A percentile compares a stretch with the other conserved stretches of the same genome.
Evolutionary conservation across 768 basidiomycete species (phyloP).

Genomic region (Epithele typhae): DNA sequence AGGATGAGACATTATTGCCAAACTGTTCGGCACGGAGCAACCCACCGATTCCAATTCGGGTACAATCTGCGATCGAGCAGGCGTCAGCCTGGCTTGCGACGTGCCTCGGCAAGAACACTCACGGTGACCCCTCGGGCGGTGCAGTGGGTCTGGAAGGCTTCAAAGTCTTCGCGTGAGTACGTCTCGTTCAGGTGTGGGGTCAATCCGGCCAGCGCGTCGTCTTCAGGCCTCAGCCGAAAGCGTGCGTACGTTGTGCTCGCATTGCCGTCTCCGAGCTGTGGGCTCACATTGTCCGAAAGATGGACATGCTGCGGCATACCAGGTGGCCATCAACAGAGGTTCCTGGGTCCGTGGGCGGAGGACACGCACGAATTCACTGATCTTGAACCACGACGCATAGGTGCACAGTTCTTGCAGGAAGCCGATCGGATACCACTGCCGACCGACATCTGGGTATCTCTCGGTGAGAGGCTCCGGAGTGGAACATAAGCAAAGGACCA

Average conservation of each 20-base stretch:
- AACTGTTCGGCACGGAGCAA: neutral
- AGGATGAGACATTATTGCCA: neutral
- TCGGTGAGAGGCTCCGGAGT: neutral
- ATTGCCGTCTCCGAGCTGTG: conserved; percentile 4
- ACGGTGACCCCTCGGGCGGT: conserved; percentile 25
- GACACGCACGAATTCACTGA: conserved; percentile 24
- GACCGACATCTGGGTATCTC: conserved; percentile 19
- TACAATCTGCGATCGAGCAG: conserved; percentile 10
- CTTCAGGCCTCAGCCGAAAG: conserved; percentile 21
- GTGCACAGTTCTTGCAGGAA: conserved; percentile 24
- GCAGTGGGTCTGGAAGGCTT: conserved; percentile 21
- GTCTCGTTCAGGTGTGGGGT: conserved; percentile 25
- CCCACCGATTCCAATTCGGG: conserved; percentile 24
- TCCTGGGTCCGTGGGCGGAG: no score
- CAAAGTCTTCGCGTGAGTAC: conserved; percentile 22
- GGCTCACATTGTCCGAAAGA: conserved; percentile 23
- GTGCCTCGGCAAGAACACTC: neutral
- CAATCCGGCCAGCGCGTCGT: conserved; percentile 20
- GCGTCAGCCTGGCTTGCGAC: no score
- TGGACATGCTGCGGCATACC: conserved; percentile 20
- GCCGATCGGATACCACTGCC: conserved; percentile 24
- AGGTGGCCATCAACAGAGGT: neutral
- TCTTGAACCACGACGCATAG: conserved; percentile 25
- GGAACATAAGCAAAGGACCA: neutral
- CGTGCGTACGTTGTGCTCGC: conserved; percentile 21